A percentile compares a stretch with the other conserved stretches of the same genome.
These are phyloP conservation scores for Boletus vinaceobasis DNA, from an alignment of 768 basidiomycete species.

Conservation along the genomic window DNA sequence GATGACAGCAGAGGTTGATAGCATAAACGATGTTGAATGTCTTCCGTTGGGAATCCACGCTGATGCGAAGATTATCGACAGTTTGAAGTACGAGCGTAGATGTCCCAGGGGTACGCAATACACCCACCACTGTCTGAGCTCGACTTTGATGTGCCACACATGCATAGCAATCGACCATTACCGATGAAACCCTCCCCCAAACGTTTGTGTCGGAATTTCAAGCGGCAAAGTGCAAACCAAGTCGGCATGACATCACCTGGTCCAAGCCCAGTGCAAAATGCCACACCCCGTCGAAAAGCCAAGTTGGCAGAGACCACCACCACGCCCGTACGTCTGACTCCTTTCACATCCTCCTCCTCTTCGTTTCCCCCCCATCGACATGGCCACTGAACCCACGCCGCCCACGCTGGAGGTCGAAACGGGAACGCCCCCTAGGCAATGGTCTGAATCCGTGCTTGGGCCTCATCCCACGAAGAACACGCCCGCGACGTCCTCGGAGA, in stretches of 20 bases:
- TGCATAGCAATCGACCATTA: too few species aligned
- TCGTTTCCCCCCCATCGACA: neutral
- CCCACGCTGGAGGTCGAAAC: slow-evolving; percentile 16
- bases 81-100: too few species aligned
- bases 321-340: too few species aligned
- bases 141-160: neutral
- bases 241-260: slow-evolving; percentile 28
- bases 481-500: neutral
- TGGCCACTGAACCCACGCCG: slow-evolving; percentile 7
- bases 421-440: slow-evolving; percentile 16
- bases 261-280: slow-evolving; percentile 6
- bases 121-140: neutral
- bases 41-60: neutral
- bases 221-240: slow-evolving; percentile 8
- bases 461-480: slow-evolving; percentile 7
- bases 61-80: too few species aligned
- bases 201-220: slow-evolving; percentile 1
- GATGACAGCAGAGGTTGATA: neutral
- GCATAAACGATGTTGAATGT: neutral
- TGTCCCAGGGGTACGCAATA: too few species aligned
- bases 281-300: too few species aligned
- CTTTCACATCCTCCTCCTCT: neutral
- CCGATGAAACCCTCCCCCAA: too few species aligned
- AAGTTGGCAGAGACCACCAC: slow-evolving; percentile 5
- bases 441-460: slow-evolving; percentile 18